phyloP scores from a whole-genome alignment of 208 protist species.

The Vickermania ingenoplastis region DNA sequence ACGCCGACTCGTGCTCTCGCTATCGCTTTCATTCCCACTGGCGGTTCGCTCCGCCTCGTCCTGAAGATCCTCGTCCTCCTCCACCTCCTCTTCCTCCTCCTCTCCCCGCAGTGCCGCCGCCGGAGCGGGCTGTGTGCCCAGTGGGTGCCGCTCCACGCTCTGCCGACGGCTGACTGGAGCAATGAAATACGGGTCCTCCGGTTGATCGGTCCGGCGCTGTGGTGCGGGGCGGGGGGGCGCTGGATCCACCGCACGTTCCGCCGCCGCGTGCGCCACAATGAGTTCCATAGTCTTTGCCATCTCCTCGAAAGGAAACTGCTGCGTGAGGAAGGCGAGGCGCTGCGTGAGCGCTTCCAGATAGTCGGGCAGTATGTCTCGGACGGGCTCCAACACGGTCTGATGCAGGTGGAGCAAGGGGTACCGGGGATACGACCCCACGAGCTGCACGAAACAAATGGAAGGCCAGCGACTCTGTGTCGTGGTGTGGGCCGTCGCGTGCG shows the following conservation, averaged over 20 bases:
- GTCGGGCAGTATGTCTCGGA: not conserved
- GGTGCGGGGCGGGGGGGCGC: too few species aligned
- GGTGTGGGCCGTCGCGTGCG: constrained; percentile 8
- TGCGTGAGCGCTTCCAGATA: not conserved
- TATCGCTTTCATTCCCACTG: not conserved
- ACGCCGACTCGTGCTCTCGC: not conserved
- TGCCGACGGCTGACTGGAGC: not conserved
- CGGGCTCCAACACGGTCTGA: not conserved
- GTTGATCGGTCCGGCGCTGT: not conserved
- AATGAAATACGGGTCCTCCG: too few species aligned
- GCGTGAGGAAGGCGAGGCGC: not conserved
- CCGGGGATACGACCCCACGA: not conserved
- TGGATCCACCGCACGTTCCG: too few species aligned
- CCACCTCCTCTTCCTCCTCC: not conserved
- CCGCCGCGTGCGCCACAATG: not conserved
- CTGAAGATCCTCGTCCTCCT: not conserved
- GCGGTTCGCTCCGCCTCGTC: not conserved
- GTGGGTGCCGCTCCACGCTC: not conserved
- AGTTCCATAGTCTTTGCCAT: not conserved
- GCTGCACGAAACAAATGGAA: not conserved
- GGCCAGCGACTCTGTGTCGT: constrained; percentile 5
- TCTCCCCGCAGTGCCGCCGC: too few species aligned
- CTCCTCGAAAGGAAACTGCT: not conserved
- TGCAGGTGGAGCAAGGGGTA: not conserved
- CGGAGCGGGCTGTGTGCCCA: not conserved